These are phyloP conservation scores for Penicillium maclennaniae DNA, from an alignment of 495 filamentous ascomycete genomes.

Conservation along the genomic window DNA sequence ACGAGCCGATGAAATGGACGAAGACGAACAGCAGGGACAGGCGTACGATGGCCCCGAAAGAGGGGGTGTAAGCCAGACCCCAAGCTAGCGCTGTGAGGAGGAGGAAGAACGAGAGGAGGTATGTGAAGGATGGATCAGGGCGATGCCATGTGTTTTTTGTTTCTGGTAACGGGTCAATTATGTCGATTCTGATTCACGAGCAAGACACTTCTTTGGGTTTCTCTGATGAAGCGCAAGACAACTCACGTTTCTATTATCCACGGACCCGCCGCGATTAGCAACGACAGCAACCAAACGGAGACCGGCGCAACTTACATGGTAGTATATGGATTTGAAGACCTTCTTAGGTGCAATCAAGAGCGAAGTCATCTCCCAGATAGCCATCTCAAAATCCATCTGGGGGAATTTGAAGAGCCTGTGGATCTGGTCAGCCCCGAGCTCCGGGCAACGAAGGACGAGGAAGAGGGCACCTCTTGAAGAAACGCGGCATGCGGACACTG, in stretches of 20 bases:
- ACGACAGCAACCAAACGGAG: background rate
- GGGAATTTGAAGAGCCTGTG: constrained; percentile 61
- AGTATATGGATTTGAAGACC: constrained; percentile 73
- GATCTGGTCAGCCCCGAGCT: background rate
- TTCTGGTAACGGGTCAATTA: constrained; percentile 43
- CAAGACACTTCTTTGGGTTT: too few relatives aligned
- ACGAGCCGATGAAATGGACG: constrained; percentile 61
- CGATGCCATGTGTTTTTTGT: constrained; percentile 77
- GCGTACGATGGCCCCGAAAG: constrained; percentile 53
- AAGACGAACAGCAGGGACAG: constrained; percentile 63
- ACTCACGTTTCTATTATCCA: constrained; percentile 56
- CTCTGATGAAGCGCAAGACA: background rate
- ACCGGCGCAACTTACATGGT: constrained; percentile 52
- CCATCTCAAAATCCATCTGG: constrained; percentile 72
- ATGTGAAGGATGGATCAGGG: constrained; percentile 73
- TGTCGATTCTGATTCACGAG: background rate
- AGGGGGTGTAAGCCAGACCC: constrained; percentile 64
- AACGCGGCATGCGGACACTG: constrained; percentile 53
- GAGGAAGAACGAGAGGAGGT: constrained; percentile 71
- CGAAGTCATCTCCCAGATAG: constrained; percentile 75
- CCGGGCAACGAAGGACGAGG: background rate
- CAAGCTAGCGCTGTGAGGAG: constrained; percentile 69
- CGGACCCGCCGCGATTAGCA: constrained; percentile 7
- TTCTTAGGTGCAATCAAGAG: constrained; percentile 72
- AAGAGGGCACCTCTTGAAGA: constrained; percentile 48